phyloP scores from a whole-genome alignment of 805 yeast genomes.

The Yarrowia sp. region DNA sequence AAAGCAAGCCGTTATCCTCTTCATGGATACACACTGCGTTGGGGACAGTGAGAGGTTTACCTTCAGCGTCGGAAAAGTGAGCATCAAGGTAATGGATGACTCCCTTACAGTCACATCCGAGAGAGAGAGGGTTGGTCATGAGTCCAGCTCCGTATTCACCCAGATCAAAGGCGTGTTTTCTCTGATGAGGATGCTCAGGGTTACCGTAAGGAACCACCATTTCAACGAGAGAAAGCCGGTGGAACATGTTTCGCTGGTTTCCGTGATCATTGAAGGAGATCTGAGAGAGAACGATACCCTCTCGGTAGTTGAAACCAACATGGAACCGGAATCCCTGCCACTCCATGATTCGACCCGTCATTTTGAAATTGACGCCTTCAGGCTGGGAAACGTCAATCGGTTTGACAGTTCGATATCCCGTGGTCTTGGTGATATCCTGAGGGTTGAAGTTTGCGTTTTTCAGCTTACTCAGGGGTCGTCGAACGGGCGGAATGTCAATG shows the following conservation, averaged over 20 bases:
- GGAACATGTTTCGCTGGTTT: conserved; percentile 60
- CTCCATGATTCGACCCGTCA: conserved; percentile 65
- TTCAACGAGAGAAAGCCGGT: conserved; percentile 72
- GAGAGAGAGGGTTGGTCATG: conserved; percentile 73
- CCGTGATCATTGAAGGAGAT: conserved; percentile 60
- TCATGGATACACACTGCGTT: conserved; percentile 83
- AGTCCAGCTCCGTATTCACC: conserved; percentile 89
- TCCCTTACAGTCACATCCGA: conserved; percentile 86
- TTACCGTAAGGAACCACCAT: conserved; percentile 85
- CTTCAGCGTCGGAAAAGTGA: conserved; percentile 64
- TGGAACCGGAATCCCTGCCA: conserved; percentile 81
- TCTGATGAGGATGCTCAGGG: conserved; percentile 77
- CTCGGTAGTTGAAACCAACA: conserved; percentile 81
- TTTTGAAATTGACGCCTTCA: conserved; percentile 73
- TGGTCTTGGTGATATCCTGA: conserved; percentile 56
- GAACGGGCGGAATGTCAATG: conserved; percentile 71
- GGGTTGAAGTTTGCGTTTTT: conserved; percentile 72
- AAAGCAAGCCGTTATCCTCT: conserved; percentile 77
- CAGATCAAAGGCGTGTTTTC: conserved; percentile 82
- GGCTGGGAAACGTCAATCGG: conserved; percentile 76
- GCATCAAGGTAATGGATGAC: conserved; percentile 81
- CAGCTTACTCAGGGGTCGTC: conserved; percentile 67
- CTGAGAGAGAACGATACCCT: conserved; percentile 76
- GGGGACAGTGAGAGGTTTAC: conserved; percentile 67
- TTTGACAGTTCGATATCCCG: conserved; percentile 61